Conservation (phyloP, 2,329 filamentous ascomycete genomes). For the Cladosporium sphaerospermum region DNA sequence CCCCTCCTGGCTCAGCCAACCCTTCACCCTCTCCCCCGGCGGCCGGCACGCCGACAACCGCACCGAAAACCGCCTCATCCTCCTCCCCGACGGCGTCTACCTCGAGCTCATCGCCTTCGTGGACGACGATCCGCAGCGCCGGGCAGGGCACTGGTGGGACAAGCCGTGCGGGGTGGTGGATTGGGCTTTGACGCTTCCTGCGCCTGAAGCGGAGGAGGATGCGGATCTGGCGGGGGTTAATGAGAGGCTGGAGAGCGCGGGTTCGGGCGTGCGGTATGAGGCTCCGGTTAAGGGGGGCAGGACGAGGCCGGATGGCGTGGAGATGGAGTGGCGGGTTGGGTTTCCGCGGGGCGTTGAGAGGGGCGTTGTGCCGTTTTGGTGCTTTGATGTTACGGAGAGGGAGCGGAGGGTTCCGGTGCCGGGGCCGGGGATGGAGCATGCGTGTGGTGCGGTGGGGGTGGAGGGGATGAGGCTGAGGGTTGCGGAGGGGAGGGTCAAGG, state of each 20-base stretch:
- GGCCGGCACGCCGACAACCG: conserved; percentile 55
- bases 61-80: conserved; percentile 57
- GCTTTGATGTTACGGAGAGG: conserved; percentile 56
- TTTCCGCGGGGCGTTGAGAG: conserved; percentile 40
- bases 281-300: conserved; percentile 50
- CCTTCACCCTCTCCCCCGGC: conserved; percentile 55
- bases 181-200: conserved; percentile 48
- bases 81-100: conserved; percentile 59
- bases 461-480: conserved; percentile 32
- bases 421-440: conserved; percentile 40
- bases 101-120: conserved; percentile 61
- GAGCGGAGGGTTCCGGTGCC: conserved; percentile 49
- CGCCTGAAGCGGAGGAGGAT: conserved; percentile 11
- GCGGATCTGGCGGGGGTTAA: conserved; percentile 19
- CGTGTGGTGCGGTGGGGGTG: conserved; percentile 49
- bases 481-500: not conserved
- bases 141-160: conserved; percentile 52
- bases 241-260: conserved; percentile 16
- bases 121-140: conserved; percentile 36
- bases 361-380: conserved; percentile 58
- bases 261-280: conserved; percentile 39
- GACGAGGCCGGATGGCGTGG: conserved; percentile 48
- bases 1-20: conserved; percentile 46
- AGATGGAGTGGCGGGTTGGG: conserved; percentile 55
- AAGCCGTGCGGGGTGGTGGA: conserved; percentile 52